Conservation (phyloP, 2,329 filamentous ascomycete species). For the Curvularia lunata region DNA sequence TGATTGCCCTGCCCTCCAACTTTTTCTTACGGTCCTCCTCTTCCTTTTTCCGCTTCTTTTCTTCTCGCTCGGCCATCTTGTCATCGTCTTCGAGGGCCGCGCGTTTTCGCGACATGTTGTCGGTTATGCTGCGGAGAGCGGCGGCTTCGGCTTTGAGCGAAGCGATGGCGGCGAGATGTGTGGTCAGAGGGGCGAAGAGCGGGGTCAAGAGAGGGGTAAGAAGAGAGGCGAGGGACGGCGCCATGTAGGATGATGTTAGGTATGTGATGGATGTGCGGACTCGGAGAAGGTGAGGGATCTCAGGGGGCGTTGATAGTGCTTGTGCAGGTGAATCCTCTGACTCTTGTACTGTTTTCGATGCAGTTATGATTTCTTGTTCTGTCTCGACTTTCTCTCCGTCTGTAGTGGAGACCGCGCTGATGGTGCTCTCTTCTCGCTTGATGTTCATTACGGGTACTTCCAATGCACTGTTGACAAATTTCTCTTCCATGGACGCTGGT, state of each 20-base stretch:
- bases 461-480: constrained; percentile 76
- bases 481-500: constrained; percentile 82
- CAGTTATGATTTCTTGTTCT: background rate
- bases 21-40: constrained; percentile 90
- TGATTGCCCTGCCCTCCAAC: constrained; percentile 76
- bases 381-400: constrained; percentile 12
- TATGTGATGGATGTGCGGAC: constrained; percentile 69
- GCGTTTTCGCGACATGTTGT: constrained; percentile 73
- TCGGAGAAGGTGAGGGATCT: constrained; percentile 66
- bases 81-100: constrained; percentile 66
- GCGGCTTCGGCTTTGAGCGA: constrained; percentile 74
- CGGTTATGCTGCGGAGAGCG: constrained; percentile 69
- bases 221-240: constrained; percentile 50
- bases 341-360: constrained; percentile 38
- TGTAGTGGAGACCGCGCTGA: constrained; percentile 36
- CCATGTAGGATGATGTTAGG: constrained; percentile 67
- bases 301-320: constrained; percentile 42
- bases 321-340: constrained; percentile 26
- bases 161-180: constrained; percentile 70
- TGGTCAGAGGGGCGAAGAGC: constrained; percentile 74
- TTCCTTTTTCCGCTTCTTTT: constrained; percentile 85
- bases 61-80: constrained; percentile 55
- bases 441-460: constrained; percentile 77
- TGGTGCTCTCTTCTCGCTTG: constrained; percentile 61
- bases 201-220: constrained; percentile 53